Base-by-base conservation (phyloP, 2,329 filamentous ascomycete genomes). In the Chaetothyriales sp. region DNA sequence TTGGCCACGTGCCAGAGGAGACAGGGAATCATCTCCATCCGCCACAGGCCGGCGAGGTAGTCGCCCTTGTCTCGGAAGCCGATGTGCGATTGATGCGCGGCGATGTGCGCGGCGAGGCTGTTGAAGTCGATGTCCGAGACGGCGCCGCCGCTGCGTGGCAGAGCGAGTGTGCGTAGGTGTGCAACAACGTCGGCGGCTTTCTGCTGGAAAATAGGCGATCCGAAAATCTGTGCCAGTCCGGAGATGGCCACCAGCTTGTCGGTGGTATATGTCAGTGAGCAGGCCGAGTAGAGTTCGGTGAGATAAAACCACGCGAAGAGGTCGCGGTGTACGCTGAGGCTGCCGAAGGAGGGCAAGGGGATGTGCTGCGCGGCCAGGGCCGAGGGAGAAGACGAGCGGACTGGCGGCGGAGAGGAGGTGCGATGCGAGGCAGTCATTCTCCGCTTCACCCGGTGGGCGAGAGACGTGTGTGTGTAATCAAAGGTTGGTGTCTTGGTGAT, bases 11-110 rank as follows among this genome's bases (percentile, higher is more conserved):
- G 51, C 53, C 53, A 55, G n/a, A 55, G 47, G 4, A 56, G 46
- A 10, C 49, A 28, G 19, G 50, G 37, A 9, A 45, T 49, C 29
- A 56, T 44, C 22, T 54, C 45, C 37, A 51, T 43, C 43, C 52
- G 54, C 54, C 54, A 56, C 33, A 56, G 20, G 18, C 54, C 54
- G 4, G 54, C 54, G 10, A 52, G 45, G 46, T 54, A 56, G 25
- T 47, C 46, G 8, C 20, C 28, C 10, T 10, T 18, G 28, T 28
- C 25, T n/a, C 46, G 46, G 28, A 9, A 47, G 18, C 20, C 46
- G 6, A 28, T 20, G 8, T 46, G 19, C 8, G 22, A 20, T 6
- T 47, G 46, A 20, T 47, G 46, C 9, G 18, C 19, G 20, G 18
- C 19, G 2, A 25, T 4, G 28, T 25, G 19, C 46, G 8, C 9